These are phyloP conservation scores for Saxophila tyrrhenica DNA, from an alignment of 495 filamentous ascomycete species.

Conservation along the genomic window DNA sequence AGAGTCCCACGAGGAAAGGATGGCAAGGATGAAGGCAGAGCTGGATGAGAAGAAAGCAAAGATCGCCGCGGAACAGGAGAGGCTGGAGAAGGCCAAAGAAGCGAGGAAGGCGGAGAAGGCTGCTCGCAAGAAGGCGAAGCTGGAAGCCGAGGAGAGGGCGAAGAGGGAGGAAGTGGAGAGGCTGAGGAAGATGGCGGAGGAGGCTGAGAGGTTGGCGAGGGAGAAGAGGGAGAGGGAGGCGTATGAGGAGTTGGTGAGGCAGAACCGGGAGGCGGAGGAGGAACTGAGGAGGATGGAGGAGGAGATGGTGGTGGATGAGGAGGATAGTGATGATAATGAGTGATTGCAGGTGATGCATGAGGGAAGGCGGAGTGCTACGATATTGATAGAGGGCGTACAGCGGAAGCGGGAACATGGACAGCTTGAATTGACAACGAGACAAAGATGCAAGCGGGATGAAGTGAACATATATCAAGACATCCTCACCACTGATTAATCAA, in stretches of 20 bases:
- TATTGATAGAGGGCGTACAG: too few relatives aligned
- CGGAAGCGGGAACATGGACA: too few relatives aligned
- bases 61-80: neutral
- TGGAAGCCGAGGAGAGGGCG: neutral
- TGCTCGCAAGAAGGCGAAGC: neutral
- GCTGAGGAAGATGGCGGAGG: neutral
- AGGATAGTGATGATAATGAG: conserved; percentile 2
- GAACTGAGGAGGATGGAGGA: neutral
- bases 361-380: too few relatives aligned
- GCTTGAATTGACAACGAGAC: too few relatives aligned
- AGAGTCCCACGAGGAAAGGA: too few relatives aligned
- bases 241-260: conserved; percentile 2
- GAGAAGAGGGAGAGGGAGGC: neutral
- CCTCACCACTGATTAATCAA: conserved; percentile 22
- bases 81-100: neutral
- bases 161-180: conserved; percentile 1
- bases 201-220: conserved; percentile 3
- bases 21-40: neutral
- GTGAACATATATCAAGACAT: neutral
- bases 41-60: neutral
- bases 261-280: neutral
- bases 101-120: neutral
- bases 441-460: too few relatives aligned
- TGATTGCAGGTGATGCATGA: neutral
- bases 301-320: neutral